Percentiles rank a stretch among this genome's conserved stretches.
Conservation (phyloP, 345 rosid genomes). For the Gossypium mustelinum region DNA sequence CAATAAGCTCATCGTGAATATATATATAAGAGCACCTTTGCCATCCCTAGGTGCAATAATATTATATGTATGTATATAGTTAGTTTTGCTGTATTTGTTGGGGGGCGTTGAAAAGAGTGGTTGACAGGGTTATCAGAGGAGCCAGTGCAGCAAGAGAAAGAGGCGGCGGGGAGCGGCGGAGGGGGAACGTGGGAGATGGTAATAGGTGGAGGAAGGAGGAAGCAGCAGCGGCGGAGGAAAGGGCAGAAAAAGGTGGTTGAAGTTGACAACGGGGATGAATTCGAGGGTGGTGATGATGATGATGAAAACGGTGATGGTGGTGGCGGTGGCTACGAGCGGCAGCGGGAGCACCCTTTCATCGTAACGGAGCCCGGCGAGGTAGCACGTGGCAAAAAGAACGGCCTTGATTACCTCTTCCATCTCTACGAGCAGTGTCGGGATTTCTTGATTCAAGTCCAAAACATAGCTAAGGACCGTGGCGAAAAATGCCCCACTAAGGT, state of each 20-base stretch:
- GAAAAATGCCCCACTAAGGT: slow-evolving; percentile 99
- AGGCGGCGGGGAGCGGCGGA: slow-evolving; percentile 59
- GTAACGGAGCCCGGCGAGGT: slow-evolving; percentile 99
- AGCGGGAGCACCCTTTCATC: slow-evolving; percentile 97
- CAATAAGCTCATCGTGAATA: neutral
- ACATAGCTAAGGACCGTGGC: slow-evolving; percentile 87
- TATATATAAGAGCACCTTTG: too few species aligned
- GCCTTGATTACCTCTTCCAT: slow-evolving; percentile 96
- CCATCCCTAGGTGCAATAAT: neutral
- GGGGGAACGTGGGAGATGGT: slow-evolving; percentile 50
- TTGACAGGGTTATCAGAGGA: slow-evolving; percentile 81
- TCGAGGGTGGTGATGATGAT: slow-evolving; percentile 34
- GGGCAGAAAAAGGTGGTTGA: slow-evolving; percentile 37
- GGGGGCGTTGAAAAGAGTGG: neutral
- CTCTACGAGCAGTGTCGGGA: slow-evolving; percentile 98
- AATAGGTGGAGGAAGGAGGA: slow-evolving; percentile 28
- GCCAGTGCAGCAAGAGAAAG: slow-evolving; percentile 65
- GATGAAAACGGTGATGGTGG: slow-evolving; percentile 24
- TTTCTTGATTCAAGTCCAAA: slow-evolving; percentile 87
- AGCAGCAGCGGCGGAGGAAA: slow-evolving; percentile 43
- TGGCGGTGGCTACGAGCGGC: slow-evolving; percentile 54
- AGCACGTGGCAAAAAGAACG: slow-evolving; percentile 99
- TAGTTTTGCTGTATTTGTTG: neutral
- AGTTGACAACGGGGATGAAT: slow-evolving; percentile 36
- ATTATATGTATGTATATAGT: neutral